Evolutionary conservation across 306 rosid genomes (phyloP).

Genomic region (Notholithocarpus densiflorus): DNA sequence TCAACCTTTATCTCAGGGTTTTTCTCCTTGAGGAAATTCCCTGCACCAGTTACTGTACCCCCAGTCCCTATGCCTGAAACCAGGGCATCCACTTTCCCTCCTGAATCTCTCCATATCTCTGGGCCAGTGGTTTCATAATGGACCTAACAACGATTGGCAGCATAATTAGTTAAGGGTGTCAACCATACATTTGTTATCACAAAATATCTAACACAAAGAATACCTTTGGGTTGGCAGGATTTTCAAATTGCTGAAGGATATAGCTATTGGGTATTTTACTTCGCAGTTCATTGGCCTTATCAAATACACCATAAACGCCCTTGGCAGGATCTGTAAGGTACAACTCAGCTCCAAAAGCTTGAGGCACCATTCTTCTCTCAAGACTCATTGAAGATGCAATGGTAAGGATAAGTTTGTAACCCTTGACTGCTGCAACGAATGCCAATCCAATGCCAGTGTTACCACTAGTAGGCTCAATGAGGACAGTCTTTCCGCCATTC

Average conservation of each 20-base stretch:
- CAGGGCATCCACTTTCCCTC: too few relatives aligned
- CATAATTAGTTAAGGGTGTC: not conserved
- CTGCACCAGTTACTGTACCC: too few relatives aligned
- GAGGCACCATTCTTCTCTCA: slow-evolving; percentile 65
- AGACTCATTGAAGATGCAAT: slow-evolving; percentile 32
- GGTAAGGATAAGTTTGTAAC: slow-evolving; percentile 15
- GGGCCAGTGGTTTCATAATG: slow-evolving; percentile 93
- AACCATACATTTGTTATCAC: not conserved
- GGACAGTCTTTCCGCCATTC: slow-evolving; percentile 51
- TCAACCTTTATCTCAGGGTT: slow-evolving; percentile 59
- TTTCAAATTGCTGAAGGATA: slow-evolving; percentile 12
- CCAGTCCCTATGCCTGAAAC: too few relatives aligned
- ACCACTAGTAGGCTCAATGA: slow-evolving; percentile 77
- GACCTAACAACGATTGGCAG: slow-evolving; percentile 38
- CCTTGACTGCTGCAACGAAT: slow-evolving; percentile 64
- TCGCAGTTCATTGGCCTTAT: slow-evolving; percentile 56
- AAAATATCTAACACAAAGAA: not conserved
- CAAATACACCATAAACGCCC: slow-evolving; percentile 46
- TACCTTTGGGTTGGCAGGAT: slow-evolving; percentile 69
- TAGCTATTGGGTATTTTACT: slow-evolving; percentile 50
- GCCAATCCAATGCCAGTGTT: slow-evolving; percentile 94
- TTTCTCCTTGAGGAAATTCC: too few relatives aligned
- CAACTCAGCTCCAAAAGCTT: slow-evolving; percentile 85
- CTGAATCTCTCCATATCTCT: slow-evolving; percentile 58
- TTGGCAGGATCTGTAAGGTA: slow-evolving; percentile 59